Evolutionary conservation across 768 basidiomycete species (phyloP).

Genomic region (Lactarius indigo): DNA sequence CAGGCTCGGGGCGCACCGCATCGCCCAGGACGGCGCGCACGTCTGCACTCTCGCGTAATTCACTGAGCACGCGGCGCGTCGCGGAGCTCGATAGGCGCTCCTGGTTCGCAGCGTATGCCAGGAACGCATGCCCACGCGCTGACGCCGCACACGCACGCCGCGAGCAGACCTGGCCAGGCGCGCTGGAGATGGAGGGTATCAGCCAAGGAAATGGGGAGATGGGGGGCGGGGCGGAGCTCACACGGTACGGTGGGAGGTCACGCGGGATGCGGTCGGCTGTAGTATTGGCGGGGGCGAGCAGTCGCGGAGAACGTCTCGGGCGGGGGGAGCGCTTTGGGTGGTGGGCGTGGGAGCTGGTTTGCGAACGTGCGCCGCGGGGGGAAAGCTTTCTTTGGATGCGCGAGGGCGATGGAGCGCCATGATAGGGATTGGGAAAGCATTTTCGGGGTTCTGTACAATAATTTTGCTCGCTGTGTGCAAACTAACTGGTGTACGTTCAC

Average conservation of each 20-base stretch:
- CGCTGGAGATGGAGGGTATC: conserved; percentile 24
- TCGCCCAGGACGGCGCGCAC: conserved; percentile 58
- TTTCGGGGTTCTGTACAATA: neutral
- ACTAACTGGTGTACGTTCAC: too few species aligned
- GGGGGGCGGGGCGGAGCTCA: conserved; percentile 22
- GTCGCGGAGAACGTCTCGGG: conserved; percentile 42
- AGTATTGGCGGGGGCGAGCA: conserved; percentile 44
- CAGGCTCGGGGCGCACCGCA: conserved; percentile 58
- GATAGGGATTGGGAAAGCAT: neutral
- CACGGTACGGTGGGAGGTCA: conserved; percentile 44
- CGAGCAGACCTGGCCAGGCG: conserved; percentile 58
- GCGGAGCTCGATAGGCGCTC: conserved; percentile 77
- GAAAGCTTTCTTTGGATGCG: neutral
- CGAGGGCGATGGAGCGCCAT: neutral
- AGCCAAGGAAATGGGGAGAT: neutral
- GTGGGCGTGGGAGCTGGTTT: conserved; percentile 22
- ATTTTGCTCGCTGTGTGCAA: too few species aligned
- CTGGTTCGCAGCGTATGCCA: conserved; percentile 68
- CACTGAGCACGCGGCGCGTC: conserved; percentile 60
- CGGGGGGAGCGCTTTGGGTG: conserved; percentile 17
- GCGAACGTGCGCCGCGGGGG: conserved; percentile 2
- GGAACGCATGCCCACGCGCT: conserved; percentile 65
- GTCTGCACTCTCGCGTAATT: conserved; percentile 49
- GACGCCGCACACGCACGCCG: conserved; percentile 48
- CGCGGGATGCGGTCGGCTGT: conserved; percentile 39